Evolutionary conservation across 257 asterid genomes (phyloP).

Genomic region (Plantago ovata): DNA sequence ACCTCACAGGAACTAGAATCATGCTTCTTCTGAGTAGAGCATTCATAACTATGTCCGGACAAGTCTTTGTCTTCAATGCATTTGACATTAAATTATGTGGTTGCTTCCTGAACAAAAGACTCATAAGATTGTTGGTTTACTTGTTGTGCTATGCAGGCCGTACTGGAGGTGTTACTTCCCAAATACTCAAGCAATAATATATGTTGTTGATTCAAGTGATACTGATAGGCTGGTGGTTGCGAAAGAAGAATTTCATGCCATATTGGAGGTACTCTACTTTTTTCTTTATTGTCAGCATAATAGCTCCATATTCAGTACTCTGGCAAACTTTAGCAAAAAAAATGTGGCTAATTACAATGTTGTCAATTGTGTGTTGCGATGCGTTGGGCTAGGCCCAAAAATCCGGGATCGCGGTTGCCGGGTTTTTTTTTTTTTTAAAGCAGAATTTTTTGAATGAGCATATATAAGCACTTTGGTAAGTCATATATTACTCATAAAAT

Average conservation of each 20-base stretch:
- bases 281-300: constrained; percentile 5
- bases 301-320: neutral
- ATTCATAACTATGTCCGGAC: neutral
- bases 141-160: constrained; percentile 46
- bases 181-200: constrained; percentile 94
- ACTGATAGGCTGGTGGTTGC: constrained; percentile 93
- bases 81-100: constrained; percentile 9
- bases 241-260: constrained; percentile 96
- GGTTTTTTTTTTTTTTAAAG: no score
- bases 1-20: constrained; percentile 4
- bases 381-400: no score
- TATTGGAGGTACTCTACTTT: constrained; percentile 40
- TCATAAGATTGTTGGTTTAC: constrained; percentile 10
- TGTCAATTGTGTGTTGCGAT: no score
- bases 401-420: no score
- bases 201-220: constrained; percentile 98
- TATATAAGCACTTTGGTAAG: no score
- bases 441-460: no score
- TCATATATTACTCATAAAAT: no score
- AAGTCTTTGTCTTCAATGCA: neutral
- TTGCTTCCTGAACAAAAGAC: constrained; percentile 1
- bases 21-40: neutral
- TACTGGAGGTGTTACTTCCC: constrained; percentile 99
- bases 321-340: no score
- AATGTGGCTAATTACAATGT: no score